Evolutionary conservation across 129 eudicot genomes (phyloP), one percentile per base, ranked within the genome.

Genomic region (Glebionis coronaria): DNA sequence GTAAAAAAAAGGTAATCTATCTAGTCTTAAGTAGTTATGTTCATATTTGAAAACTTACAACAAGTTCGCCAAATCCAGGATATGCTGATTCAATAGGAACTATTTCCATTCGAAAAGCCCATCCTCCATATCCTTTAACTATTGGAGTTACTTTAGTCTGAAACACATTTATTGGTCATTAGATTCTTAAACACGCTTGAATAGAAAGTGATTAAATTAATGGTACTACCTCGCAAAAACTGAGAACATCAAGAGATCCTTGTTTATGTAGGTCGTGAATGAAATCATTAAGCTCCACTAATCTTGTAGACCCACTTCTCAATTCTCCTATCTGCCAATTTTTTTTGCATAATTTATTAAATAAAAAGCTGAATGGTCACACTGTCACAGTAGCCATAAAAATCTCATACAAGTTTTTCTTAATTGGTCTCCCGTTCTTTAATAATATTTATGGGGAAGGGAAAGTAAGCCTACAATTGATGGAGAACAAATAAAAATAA

Each of bases 131-230:
- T 59, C 99, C 99, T 82, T 94, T 97, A 68, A 94, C 99, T 63
- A 94, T 80, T 40, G 99, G 99, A 62, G 99, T 94, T 73, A 90
- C 95, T 86, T 94, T 94, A 58, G 99, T 94, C 99, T 94, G 88
- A 23, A 63, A 12, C 63, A 73, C 38, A 49, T 54, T 44, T 35
- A 56, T 71, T 46, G 18, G 38, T 16, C 20, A 63, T 75, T 56
- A 77, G 51, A 63, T 31, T 62, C 77, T 12, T 29, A 72, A 70
- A 45, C 20, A 15, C 56, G 28, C 65, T 44, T 23, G 4, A 15
- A 45, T 56, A 29, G 29, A 54, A 54, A 20, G 46, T 21, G 57
- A 12, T 3, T 14, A 70, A 46, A 29, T 12, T 69, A 55, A 61
- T 12, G 71, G 23, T 47, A 44, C 58, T 82, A 94, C 99, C 99